Base-by-base conservation (phyloP, 352 stramenopile genomes). In the Pythium aphanidermatum region DNA sequence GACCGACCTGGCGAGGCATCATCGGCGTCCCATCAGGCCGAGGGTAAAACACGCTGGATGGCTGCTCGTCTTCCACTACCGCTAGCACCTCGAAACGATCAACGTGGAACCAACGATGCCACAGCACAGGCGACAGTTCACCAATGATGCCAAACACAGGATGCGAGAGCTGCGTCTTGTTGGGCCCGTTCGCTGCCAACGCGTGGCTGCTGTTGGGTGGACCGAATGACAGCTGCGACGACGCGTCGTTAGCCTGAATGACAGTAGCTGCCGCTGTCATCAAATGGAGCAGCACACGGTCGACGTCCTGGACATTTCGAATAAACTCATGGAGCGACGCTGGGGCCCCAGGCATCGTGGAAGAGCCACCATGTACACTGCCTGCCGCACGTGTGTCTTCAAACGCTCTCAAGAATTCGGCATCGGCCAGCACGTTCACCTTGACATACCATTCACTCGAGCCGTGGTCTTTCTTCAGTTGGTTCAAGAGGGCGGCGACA, bases 141-240 rank as follows among this genome's bases (percentile, higher is more conserved):
- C 83, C 83, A 41, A 95, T 88, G 55, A 95, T 92, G 44, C 83
- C 86, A 52, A 95, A 95, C n/a, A 95, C 83, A 0, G 83, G 83
- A 25, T 92, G 81, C 3, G 78, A 83, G 8, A 42, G 50, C 38
- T 76, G 66, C n/a, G 46, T 64, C 24, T 67, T 82, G 21, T 53
- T 70, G 13, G 70, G 38, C 4, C 23, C 19, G 16, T 27, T 24
- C 8, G 28, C 13, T 19, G 36, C 28, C 17, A 29, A 29, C 21
- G 60, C 63, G 4, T 60, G 55, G 9, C 36, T 65, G 46, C 25
- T 39, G 25, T 63, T 79, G n/a, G 51, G 70, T 23, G 55, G 83
- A 7, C 71, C 73, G 23, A 92, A 90, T 3, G 75, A 90, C 39
- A 86, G 87, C 31, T 88, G 78, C 5, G 72, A 76, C 8, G 53